A percentile compares a stretch with the other conserved stretches of the same genome.
phyloP scores from a whole-genome alignment of 371 early-diverging fungal genomes.

The Fennellomyces sp. region DNA sequence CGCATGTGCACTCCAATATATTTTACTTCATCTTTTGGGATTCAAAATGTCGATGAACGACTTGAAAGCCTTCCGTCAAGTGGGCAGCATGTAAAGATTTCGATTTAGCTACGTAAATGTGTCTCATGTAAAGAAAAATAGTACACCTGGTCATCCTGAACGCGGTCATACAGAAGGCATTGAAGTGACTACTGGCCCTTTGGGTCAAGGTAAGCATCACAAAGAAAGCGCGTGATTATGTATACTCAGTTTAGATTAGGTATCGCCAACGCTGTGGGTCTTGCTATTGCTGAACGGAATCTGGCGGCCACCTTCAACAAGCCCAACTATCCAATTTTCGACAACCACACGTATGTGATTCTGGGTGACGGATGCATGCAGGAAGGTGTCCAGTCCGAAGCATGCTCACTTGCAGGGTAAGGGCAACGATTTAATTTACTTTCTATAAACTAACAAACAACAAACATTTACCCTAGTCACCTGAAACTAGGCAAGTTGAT shows the following conservation, averaged over 20 bases:
- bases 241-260: conserved; percentile 16
- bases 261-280: conserved; percentile 95
- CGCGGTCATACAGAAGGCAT: conserved; percentile 84
- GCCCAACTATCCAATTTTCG: conserved; percentile 80
- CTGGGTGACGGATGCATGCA: conserved; percentile 99
- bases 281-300: conserved; percentile 92
- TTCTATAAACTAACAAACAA: background rate
- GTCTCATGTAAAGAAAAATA: too few relatives aligned
- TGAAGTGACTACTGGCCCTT: conserved; percentile 99
- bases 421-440: conserved; percentile 11
- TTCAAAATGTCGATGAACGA: conserved; percentile 91
- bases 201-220: conserved; percentile 91
- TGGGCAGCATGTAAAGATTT: conserved; percentile 81
- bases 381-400: conserved; percentile 98
- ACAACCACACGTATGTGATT: conserved; percentile 88
- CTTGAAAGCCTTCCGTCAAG: conserved; percentile 92
- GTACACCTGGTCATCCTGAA: conserved; percentile 97
- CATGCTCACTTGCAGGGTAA: conserved; percentile 97
- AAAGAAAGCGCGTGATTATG: background rate
- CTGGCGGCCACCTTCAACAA: conserved; percentile 91
- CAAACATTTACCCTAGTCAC: conserved; percentile 63
- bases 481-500: conserved; percentile 95
- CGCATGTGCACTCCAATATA: conserved; percentile 95
- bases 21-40: conserved; percentile 89
- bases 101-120: too few relatives aligned